phyloP scores from a whole-genome alignment of 2,329 filamentous ascomycete genomes.

The Dothideomycetes sp. region DNA sequence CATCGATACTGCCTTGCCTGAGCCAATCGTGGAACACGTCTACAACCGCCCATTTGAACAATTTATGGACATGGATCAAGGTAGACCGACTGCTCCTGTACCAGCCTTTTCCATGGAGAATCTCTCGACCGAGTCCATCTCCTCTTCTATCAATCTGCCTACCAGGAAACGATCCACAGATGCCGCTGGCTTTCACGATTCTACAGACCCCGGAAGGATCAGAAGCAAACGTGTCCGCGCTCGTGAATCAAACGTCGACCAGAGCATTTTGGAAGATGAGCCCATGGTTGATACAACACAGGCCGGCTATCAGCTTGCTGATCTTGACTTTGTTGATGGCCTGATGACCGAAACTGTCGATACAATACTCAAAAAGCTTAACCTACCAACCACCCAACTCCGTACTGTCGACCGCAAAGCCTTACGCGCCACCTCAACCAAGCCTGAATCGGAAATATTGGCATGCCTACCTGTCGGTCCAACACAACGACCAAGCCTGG shows the following conservation, averaged over 20 bases:
- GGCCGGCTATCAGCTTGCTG: constrained; percentile 7
- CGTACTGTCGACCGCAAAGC: constrained; percentile 3
- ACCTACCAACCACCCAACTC: neutral
- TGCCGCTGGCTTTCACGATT: constrained; percentile 47
- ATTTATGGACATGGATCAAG: constrained; percentile 21
- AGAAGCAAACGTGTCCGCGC: constrained; percentile 52
- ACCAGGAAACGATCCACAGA: constrained; percentile 51
- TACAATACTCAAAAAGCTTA: neutral
- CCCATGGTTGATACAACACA: constrained; percentile 2
- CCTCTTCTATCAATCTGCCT: constrained; percentile 20
- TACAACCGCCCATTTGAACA: constrained; percentile 16
- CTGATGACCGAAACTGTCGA: constrained; percentile 3
- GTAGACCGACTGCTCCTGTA: constrained; percentile 15
- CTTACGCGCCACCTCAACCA: neutral
- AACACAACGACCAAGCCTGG: neutral
- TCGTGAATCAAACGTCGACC: constrained; percentile 40
- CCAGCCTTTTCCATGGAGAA: neutral
- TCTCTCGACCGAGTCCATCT: neutral
- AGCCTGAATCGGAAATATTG: neutral
- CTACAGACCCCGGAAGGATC: constrained; percentile 42
- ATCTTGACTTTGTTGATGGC: constrained; percentile 6
- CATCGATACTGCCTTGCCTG: constrained; percentile 2
- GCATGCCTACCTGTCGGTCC: neutral
- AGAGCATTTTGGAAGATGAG: constrained; percentile 27
- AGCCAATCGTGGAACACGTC: neutral